Conservation (phyloP, 2,329 filamentous ascomycete genomes). For the Pestalotiopsis sp. region DNA sequence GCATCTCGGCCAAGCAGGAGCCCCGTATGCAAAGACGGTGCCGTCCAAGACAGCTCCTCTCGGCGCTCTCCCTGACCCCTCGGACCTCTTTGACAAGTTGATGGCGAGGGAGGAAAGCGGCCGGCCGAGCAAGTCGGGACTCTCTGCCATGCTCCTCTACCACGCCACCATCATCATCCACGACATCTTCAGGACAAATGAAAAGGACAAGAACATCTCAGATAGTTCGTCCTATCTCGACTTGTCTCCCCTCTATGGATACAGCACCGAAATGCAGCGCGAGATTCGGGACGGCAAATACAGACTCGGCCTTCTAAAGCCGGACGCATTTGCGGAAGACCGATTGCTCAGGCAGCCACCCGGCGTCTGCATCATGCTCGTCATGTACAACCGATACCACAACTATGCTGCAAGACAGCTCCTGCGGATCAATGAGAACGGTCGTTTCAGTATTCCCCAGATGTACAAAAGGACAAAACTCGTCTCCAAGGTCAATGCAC, state of each 20-base stretch:
- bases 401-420: slow-evolving; percentile 69
- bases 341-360: slow-evolving; percentile 69
- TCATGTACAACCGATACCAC: slow-evolving; percentile 73
- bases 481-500: slow-evolving; percentile 7
- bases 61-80: slow-evolving; percentile 65
- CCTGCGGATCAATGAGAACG: slow-evolving; percentile 68
- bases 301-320: slow-evolving; percentile 69
- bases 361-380: slow-evolving; percentile 68
- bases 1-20: slow-evolving; percentile 64
- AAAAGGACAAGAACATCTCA: slow-evolving; percentile 63
- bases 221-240: slow-evolving; percentile 77
- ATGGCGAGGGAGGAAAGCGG: slow-evolving; percentile 58
- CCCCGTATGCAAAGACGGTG: slow-evolving; percentile 71
- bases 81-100: slow-evolving; percentile 68
- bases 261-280: slow-evolving; percentile 64
- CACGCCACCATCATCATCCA: slow-evolving; percentile 70
- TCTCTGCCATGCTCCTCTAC: slow-evolving; percentile 77
- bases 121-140: slow-evolving; percentile 69
- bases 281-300: slow-evolving; percentile 58
- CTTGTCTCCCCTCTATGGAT: slow-evolving; percentile 73
- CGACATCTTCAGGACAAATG: slow-evolving; percentile 66
- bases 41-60: slow-evolving; percentile 58
- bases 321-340: slow-evolving; percentile 70
- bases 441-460: slow-evolving; percentile 57
- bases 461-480: slow-evolving; percentile 9